Percentiles rank a stretch among this genome's conserved stretches.
These are phyloP conservation scores for Crucihimalaya himalaica DNA, from an alignment of 345 rosid genomes.

Conservation along the genomic window DNA sequence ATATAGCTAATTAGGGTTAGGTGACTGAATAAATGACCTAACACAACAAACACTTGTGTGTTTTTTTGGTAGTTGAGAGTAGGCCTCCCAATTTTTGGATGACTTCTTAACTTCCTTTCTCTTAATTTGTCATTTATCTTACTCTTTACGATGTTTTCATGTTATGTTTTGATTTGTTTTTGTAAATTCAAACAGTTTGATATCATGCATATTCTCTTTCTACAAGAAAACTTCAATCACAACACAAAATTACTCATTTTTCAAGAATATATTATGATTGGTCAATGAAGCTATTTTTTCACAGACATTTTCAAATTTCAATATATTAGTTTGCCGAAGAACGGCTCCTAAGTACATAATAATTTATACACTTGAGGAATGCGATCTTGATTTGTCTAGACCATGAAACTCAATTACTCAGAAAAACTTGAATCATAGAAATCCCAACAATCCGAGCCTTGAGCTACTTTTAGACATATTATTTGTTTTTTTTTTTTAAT, in stretches of 20 bases:
- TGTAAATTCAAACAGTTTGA: background rate
- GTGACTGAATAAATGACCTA: constrained; percentile 46
- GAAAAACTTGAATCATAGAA: background rate
- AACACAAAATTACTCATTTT: constrained; percentile 3
- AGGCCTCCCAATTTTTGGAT: constrained; percentile 45
- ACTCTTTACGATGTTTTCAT: constrained; percentile 22
- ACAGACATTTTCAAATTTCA: background rate
- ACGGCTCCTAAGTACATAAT: background rate
- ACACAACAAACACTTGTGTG: constrained; percentile 40
- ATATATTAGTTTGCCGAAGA: background rate
- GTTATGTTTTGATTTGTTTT: background rate
- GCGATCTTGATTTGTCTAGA: background rate
- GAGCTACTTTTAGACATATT: background rate
- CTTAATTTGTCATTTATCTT: constrained; percentile 29
- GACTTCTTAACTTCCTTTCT: constrained; percentile 19
- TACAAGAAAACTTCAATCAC: constrained; percentile 1
- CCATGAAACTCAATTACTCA: constrained; percentile 1
- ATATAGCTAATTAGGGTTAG: constrained; percentile 36
- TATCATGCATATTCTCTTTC: constrained; percentile 32
- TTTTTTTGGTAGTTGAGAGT: constrained; percentile 38
- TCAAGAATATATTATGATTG: background rate
- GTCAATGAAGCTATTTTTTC: background rate
- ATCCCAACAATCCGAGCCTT: background rate
- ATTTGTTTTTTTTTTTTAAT: background rate
- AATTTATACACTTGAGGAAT: background rate